These are phyloP conservation scores for Magnaporthales sp. DNA, from an alignment of 2,329 filamentous ascomycete genomes.

Conservation along the genomic window DNA sequence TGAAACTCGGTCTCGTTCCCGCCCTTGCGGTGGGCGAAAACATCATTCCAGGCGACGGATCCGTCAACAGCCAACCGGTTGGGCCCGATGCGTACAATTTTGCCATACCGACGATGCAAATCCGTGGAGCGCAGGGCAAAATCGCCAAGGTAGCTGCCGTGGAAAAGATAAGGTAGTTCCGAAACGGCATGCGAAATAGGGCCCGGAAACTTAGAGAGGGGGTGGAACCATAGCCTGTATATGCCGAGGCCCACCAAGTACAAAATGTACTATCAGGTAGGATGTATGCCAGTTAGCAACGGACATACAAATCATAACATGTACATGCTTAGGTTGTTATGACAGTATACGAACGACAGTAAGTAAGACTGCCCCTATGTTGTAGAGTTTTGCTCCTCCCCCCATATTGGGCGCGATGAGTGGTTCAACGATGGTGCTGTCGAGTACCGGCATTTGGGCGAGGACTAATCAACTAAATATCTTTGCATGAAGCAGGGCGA, in stretches of 20 bases:
- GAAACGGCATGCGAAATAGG: constrained; percentile 22
- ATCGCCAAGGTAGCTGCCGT: background rate
- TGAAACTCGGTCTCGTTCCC: background rate
- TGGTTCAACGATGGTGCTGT: too few relatives aligned
- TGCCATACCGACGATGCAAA: constrained; percentile 1
- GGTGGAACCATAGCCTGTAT: constrained; percentile 4
- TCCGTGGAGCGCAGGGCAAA: background rate
- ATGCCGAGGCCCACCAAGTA: constrained; percentile 7
- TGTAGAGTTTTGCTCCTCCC: too few relatives aligned
- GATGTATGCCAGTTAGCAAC: background rate
- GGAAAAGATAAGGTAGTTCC: background rate
- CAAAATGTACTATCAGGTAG: background rate
- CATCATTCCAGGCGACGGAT: background rate
- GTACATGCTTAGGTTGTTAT: too few relatives aligned
- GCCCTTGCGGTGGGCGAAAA: background rate
- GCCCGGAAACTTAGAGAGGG: constrained; percentile 3
- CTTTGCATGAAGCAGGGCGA: too few relatives aligned
- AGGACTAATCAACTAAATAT: too few relatives aligned
- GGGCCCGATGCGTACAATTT: background rate
- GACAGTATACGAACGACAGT: too few relatives aligned
- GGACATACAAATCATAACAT: too few relatives aligned
- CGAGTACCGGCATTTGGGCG: too few relatives aligned
- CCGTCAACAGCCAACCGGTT: background rate
- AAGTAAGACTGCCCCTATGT: too few relatives aligned
- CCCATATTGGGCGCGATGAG: too few relatives aligned